Evolutionary conservation across 2,329 filamentous ascomycete genomes (phyloP), one percentile per base, ranked within the genome.

Genomic region (Thielaviopsis euricoi): DNA sequence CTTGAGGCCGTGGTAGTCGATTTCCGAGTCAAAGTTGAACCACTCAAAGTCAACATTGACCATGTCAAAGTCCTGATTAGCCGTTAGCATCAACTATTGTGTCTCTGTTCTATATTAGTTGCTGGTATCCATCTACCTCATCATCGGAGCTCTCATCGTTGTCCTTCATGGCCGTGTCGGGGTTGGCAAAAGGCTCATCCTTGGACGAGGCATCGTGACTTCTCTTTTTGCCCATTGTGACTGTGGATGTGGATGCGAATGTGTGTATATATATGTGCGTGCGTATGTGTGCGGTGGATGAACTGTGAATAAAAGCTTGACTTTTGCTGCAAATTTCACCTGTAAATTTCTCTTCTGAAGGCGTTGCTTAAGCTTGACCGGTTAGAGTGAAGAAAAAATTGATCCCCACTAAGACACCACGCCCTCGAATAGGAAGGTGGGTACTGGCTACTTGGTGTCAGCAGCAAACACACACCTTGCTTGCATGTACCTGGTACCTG

Each of bases 21-120:
- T 79, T 7, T 86, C 82, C 1, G 87, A 78, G 65, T 93, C 85
- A 62, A 91, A 95, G 72, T 96, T 94, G 74, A 97, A 98, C 87
- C 89, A 97, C 74, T 98, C 93, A 66, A 98, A 98, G 63, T 97
- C 91, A 59, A 97, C 89, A 67, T 97, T 85, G 63, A 98, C 82
- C 69, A 91, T 86, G 68, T 95, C 87, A 66, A 89, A 86, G 66
- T 95, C 88, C 87, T 95, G 57, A 6, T 40, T 25, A 6, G 43
- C 58, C 43, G 55, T 60, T 57, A 60, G 23, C 19, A n/a, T 67
- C 57, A 64, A 60, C n/a, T 46, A 29, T 19, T 25, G 23, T 50
- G 57, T 12, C 46, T 3, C n/a, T 46, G 40, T 63, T 43, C 63
- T 58, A 55, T 26, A 26, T 26, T 49, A 25, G 50, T 23, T 48